Evolutionary conservation across 2,329 filamentous ascomycete genomes (phyloP).

Genomic region (Fusarium humuli): DNA sequence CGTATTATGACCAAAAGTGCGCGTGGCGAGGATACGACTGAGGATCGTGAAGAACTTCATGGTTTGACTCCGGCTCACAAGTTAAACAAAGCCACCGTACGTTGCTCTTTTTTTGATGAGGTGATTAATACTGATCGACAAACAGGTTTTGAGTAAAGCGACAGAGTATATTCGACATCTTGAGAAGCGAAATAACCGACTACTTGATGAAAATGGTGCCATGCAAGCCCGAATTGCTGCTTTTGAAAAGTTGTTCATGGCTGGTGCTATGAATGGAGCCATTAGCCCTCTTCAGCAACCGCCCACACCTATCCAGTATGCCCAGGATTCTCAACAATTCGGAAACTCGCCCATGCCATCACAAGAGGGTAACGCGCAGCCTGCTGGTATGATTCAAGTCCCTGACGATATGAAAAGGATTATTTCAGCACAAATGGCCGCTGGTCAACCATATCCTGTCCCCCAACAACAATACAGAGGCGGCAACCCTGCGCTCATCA

Average conservation of each 20-base stretch:
- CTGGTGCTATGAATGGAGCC: conserved; percentile 75
- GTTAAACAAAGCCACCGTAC: conserved; percentile 93
- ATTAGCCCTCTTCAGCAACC: conserved; percentile 67
- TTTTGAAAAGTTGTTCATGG: conserved; percentile 83
- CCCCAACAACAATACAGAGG: conserved; percentile 61
- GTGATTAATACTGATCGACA: conserved; percentile 11
- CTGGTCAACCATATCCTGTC: conserved; percentile 65
- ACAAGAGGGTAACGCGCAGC: conserved; percentile 55
- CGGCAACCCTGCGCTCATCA: conserved; percentile 58
- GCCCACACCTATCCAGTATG: conserved; percentile 65
- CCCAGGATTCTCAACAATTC: conserved; percentile 58
- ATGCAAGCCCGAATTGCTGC: conserved; percentile 82
- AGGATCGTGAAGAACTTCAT: conserved; percentile 79
- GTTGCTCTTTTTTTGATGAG: conserved; percentile 13
- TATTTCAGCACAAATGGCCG: conserved; percentile 66
- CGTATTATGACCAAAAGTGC: conserved; percentile 83
- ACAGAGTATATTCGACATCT: conserved; percentile 96
- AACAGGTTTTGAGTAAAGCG: conserved; percentile 86
- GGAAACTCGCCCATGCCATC: conserved; percentile 59
- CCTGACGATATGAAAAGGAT: conserved; percentile 74
- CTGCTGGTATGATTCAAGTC: conserved; percentile 72
- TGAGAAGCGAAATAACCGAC: conserved; percentile 86
- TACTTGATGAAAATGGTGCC: conserved; percentile 82
- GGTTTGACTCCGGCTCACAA: conserved; percentile 91
- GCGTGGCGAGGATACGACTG: conserved; percentile 74